Conservation (phyloP, 495 filamentous ascomycete species). For the Bathelium albidoporum region DNA sequence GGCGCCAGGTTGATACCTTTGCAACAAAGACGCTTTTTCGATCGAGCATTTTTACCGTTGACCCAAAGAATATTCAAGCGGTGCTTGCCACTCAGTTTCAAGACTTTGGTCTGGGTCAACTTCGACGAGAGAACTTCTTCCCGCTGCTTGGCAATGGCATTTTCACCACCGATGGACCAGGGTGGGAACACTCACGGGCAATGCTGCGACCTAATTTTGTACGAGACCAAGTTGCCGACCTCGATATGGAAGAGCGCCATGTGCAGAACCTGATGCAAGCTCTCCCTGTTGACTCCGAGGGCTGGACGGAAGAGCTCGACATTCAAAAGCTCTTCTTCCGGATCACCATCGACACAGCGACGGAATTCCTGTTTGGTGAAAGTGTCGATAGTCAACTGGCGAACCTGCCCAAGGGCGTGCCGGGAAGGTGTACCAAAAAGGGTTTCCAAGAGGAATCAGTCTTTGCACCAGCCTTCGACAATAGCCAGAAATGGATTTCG, state of each 20-base stretch:
- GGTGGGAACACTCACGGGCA: conserved; percentile 56
- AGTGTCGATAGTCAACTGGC: conserved; percentile 50
- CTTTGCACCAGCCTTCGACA: conserved; percentile 25
- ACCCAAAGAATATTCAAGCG: conserved; percentile 82
- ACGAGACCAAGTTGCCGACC: conserved; percentile 67
- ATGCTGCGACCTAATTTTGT: conserved; percentile 77
- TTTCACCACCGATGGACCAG: conserved; percentile 47
- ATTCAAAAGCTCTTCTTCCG: conserved; percentile 66
- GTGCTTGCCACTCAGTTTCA: conserved; percentile 73
- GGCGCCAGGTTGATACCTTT: conserved; percentile 13
- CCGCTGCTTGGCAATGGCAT: conserved; percentile 27
- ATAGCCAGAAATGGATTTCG: conserved; percentile 15
- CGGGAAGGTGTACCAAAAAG: neutral
- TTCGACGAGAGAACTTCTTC: conserved; percentile 21
- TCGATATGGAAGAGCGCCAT: conserved; percentile 71
- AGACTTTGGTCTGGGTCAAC: conserved; percentile 44
- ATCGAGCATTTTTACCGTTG: conserved; percentile 45
- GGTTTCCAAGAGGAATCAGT: conserved; percentile 9
- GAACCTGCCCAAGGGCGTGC: conserved; percentile 12
- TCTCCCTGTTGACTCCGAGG: conserved; percentile 15
- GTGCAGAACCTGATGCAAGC: conserved; percentile 32
- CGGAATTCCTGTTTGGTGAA: conserved; percentile 77
- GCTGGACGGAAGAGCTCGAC: conserved; percentile 47
- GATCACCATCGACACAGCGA: conserved; percentile 71
- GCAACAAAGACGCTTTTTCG: conserved; percentile 5